phyloP scores from a whole-genome alignment of 495 filamentous ascomycete genomes.

The Lophiotrema nucula region DNA sequence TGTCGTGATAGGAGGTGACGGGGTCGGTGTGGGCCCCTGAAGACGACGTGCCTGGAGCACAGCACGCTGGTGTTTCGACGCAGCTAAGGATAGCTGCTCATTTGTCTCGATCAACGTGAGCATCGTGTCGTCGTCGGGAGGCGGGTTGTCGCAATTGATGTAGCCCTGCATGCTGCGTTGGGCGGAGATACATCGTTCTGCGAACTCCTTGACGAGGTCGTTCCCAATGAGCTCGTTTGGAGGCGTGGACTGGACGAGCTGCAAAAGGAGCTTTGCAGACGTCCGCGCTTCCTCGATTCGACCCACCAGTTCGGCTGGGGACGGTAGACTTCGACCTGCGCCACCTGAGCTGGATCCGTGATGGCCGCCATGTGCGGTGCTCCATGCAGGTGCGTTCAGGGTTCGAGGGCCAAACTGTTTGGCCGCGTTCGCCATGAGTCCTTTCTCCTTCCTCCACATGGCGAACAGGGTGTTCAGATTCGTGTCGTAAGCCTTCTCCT shows the following conservation, averaged over 20 bases:
- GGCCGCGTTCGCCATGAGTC: slow-evolving; percentile 27
- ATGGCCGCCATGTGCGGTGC: slow-evolving; percentile 2
- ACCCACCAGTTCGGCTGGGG: slow-evolving; percentile 74
- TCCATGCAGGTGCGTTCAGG: slow-evolving; percentile 34
- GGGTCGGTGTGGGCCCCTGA: slow-evolving; percentile 28
- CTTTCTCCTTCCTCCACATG: slow-evolving; percentile 91
- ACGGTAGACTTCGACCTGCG: slow-evolving; percentile 55
- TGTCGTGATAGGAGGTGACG: slow-evolving; percentile 31
- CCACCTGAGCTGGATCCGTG: not conserved
- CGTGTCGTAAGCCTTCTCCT: slow-evolving; percentile 67
- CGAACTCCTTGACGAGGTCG: slow-evolving; percentile 89
- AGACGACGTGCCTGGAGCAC: slow-evolving; percentile 64
- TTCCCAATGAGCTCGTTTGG: slow-evolving; percentile 70
- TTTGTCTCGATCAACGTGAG: slow-evolving; percentile 91
- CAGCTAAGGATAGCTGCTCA: slow-evolving; percentile 74
- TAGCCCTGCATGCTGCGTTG: slow-evolving; percentile 76
- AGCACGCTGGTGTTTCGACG: slow-evolving; percentile 77
- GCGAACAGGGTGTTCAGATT: slow-evolving; percentile 63
- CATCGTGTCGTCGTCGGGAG: slow-evolving; percentile 89
- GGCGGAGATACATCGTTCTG: slow-evolving; percentile 78
- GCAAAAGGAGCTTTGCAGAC: slow-evolving; percentile 83
- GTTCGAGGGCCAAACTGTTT: slow-evolving; percentile 26
- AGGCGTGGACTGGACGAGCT: slow-evolving; percentile 82
- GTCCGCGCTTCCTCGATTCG: slow-evolving; percentile 87
- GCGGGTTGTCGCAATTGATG: slow-evolving; percentile 72